These are phyloP conservation scores for Fusarium subtropicale DNA, from an alignment of 2,329 filamentous ascomycete species.

Conservation along the genomic window DNA sequence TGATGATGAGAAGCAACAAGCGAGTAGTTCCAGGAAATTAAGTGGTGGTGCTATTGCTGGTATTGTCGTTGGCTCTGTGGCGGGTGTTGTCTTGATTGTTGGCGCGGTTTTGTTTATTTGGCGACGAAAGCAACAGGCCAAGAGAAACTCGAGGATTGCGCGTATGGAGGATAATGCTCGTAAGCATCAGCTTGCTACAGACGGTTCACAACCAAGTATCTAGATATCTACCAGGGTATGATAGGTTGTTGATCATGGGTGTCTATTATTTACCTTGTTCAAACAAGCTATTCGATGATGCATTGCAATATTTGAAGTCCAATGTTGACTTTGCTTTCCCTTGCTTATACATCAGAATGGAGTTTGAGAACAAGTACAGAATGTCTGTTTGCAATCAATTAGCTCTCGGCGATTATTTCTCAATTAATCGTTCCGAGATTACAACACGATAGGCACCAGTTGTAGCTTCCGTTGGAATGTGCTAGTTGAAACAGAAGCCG, in stretches of 20 bases:
- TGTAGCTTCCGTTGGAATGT: not conserved
- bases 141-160: slow-evolving; percentile 32
- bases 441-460: not conserved
- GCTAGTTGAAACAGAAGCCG: not conserved
- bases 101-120: slow-evolving; percentile 69
- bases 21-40: slow-evolving; percentile 66
- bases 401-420: not conserved
- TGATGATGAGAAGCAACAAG: not conserved
- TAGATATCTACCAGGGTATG: not conserved
- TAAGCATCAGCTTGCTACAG: slow-evolving; percentile 32
- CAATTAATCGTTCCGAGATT: not conserved
- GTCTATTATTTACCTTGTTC: not conserved
- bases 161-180: slow-evolving; percentile 34
- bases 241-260: not conserved
- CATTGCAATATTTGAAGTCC: too few species aligned
- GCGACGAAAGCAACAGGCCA: slow-evolving; percentile 45
- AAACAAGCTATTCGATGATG: not conserved
- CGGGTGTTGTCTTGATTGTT: slow-evolving; percentile 70
- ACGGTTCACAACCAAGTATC: slow-evolving; percentile 9
- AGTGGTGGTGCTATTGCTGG: slow-evolving; percentile 81
- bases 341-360: not conserved
- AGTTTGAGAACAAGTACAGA: not conserved
- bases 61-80: slow-evolving; percentile 76
- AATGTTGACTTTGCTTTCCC: too few species aligned
- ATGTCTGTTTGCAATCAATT: not conserved